phyloP scores from a whole-genome alignment of 2,329 filamentous ascomycete species.

The Cercospora nicotianae region DNA sequence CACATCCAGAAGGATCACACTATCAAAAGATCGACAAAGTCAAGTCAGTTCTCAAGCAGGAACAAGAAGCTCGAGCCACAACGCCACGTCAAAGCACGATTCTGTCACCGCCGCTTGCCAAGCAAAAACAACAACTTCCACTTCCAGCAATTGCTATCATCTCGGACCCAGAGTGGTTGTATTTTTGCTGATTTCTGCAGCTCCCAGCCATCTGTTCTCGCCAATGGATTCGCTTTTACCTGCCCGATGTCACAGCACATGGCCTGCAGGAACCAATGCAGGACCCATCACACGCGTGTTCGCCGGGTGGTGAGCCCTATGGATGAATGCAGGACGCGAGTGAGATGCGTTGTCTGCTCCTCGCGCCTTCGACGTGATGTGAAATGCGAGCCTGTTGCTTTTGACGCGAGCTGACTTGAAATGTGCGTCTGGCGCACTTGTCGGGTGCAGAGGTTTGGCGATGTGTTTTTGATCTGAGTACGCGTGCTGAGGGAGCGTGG shows the following conservation, averaged over 20 bases:
- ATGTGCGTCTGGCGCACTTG: background rate
- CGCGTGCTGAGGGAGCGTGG: background rate
- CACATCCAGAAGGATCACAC: background rate
- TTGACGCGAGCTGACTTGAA: background rate
- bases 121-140: conserved; percentile 1
- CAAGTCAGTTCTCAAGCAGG: background rate
- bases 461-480: background rate
- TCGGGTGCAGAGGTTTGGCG: background rate
- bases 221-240: background rate
- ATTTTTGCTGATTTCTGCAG: background rate
- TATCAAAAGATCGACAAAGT: background rate
- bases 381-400: background rate
- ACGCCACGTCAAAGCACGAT: background rate
- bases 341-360: background rate
- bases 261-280: conserved; percentile 5
- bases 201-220: background rate
- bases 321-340: background rate
- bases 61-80: background rate
- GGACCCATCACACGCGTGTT: background rate
- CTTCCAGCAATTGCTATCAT: background rate
- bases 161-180: background rate
- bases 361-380: conserved; percentile 2
- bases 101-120: background rate
- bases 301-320: background rate
- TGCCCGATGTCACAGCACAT: background rate